Conservation (phyloP, 192 early-diverging fungal species). For the Backusella psychrophila region DNA sequence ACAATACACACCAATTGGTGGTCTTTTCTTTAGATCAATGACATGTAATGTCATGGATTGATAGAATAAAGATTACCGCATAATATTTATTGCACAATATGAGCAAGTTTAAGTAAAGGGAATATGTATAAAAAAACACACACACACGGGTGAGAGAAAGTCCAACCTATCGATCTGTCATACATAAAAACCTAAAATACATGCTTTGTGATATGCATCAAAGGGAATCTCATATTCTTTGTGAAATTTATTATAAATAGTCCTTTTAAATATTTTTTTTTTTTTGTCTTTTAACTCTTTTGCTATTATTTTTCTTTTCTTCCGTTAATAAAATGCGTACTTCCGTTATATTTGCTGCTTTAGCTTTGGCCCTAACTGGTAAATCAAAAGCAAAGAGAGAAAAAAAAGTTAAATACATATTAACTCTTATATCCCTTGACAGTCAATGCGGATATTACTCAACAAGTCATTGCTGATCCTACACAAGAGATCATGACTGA, state of each 20-base stretch:
- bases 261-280: background rate
- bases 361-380: background rate
- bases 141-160: background rate
- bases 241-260: conserved; percentile 3
- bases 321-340: background rate
- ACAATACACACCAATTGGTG: no score
- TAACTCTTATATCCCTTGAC: background rate
- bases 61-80: background rate
- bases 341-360: background rate
- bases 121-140: background rate
- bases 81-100: background rate
- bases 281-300: background rate
- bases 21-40: background rate
- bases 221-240: background rate
- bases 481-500: background rate
- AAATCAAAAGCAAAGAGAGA: background rate
- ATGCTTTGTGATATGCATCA: background rate
- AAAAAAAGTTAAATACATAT: background rate
- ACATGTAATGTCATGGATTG: background rate
- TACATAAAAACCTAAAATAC: background rate
- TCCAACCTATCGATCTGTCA: background rate
- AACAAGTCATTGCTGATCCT: background rate
- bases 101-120: no score
- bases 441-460: background rate
- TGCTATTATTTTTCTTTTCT: background rate